Percentiles rank a stretch among this genome's conserved stretches.
These are phyloP conservation scores for Echinochloa phyllopogon DNA, from an alignment of 176 grass and related monocot genomes.

Conservation along the genomic window DNA sequence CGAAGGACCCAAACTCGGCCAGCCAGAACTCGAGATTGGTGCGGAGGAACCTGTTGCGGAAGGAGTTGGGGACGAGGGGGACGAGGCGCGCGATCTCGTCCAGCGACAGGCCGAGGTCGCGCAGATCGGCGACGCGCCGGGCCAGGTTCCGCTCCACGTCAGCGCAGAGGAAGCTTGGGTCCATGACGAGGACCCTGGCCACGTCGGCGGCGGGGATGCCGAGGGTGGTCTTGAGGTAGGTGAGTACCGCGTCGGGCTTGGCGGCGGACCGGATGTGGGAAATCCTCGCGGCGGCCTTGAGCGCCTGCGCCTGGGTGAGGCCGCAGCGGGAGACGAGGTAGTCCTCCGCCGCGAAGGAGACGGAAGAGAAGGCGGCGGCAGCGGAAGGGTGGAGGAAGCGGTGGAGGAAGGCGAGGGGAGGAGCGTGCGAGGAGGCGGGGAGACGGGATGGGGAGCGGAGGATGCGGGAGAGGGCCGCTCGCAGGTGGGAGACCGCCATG, in stretches of 20 bases:
- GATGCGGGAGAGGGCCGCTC: neutral
- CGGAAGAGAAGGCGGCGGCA: neutral
- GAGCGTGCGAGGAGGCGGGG: neutral
- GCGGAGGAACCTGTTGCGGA: neutral
- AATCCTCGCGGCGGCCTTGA: slow-evolving; percentile 11
- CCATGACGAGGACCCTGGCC: neutral
- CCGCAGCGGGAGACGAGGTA: slow-evolving; percentile 43
- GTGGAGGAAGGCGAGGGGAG: neutral
- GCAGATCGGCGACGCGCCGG: slow-evolving; percentile 8
- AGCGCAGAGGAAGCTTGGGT: slow-evolving; percentile 34
- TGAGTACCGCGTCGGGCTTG: slow-evolving; percentile 28
- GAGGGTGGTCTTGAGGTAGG: slow-evolving; percentile 32
- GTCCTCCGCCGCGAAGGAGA: slow-evolving; percentile 31
- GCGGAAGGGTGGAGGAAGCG: neutral
- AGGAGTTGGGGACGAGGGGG: neutral
- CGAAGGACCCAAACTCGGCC: slow-evolving; percentile 33
- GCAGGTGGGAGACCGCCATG: neutral
- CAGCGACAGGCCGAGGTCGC: slow-evolving; percentile 12
- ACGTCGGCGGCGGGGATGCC: slow-evolving; percentile 17
- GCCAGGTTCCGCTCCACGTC: slow-evolving; percentile 29
- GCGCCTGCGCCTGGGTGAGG: slow-evolving; percentile 26
- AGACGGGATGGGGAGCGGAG: neutral
- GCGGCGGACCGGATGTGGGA: slow-evolving; percentile 15
- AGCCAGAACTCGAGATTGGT: slow-evolving; percentile 34
- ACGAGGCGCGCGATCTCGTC: slow-evolving; percentile 35